Evolutionary conservation across 2,329 filamentous ascomycete species (phyloP).

Genomic region (Lachnellula occidentalis): DNA sequence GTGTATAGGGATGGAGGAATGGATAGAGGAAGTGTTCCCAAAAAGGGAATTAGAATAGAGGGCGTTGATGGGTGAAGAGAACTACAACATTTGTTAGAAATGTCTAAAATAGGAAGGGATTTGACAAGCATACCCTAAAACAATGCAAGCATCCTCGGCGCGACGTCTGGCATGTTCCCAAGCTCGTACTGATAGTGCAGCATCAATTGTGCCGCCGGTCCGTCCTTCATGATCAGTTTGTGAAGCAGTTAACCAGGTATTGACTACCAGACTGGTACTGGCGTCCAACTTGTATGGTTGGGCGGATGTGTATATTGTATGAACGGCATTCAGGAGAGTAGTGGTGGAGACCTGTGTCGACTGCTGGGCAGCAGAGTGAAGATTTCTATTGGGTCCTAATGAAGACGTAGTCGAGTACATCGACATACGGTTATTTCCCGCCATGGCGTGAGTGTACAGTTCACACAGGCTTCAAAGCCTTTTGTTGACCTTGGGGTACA

Average conservation of each 20-base stretch:
- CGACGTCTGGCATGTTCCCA: constrained; percentile 95
- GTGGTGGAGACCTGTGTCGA: constrained; percentile 84
- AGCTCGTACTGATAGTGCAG: constrained; percentile 69
- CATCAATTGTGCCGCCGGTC: constrained; percentile 73
- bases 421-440: constrained; percentile 39
- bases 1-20: constrained; percentile 72
- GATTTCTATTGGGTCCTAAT: constrained; percentile 50
- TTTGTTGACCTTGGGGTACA: constrained; percentile 14
- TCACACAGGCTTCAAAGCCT: constrained; percentile 9
- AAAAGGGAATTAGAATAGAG: constrained; percentile 75
- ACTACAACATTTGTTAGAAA: constrained; percentile 40
- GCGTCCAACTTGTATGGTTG: constrained; percentile 85
- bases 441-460: constrained; percentile 21
- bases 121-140: constrained; percentile 63
- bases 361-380: constrained; percentile 56
- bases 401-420: constrained; percentile 65
- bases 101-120: neutral
- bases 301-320: constrained; percentile 78
- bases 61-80: constrained; percentile 86
- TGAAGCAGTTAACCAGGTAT: constrained; percentile 85
- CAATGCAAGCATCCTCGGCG: constrained; percentile 91
- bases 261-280: constrained; percentile 86
- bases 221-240: constrained; percentile 64
- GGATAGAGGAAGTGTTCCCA: constrained; percentile 72
- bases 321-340: constrained; percentile 84